These are phyloP conservation scores for Aspergillaceae sp. DNA, from an alignment of 2,329 filamentous ascomycete species.

Conservation along the genomic window DNA sequence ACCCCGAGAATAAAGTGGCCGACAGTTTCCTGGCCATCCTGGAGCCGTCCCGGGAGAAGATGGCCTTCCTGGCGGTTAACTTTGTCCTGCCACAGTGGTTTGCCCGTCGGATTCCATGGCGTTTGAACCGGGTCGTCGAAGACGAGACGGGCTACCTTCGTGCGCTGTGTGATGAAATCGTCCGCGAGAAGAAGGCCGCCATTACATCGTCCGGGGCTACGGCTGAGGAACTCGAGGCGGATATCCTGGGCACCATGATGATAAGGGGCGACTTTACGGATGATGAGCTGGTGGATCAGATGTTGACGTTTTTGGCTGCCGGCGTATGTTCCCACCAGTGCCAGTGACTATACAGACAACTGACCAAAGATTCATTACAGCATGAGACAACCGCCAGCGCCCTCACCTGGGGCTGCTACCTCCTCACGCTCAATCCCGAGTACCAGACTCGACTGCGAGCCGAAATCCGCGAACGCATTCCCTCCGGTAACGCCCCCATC, in stretches of 20 bases:
- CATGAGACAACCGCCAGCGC: slow-evolving; percentile 50
- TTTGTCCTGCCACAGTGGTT: slow-evolving; percentile 45
- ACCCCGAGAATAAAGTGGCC: slow-evolving; percentile 46
- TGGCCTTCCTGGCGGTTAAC: slow-evolving; percentile 36
- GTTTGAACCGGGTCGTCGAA: slow-evolving; percentile 22
- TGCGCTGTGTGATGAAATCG: slow-evolving; percentile 26
- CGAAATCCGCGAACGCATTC: slow-evolving; percentile 42
- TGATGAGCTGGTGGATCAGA: slow-evolving; percentile 33
- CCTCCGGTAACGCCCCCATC: slow-evolving; percentile 26
- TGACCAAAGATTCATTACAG: slow-evolving; percentile 13
- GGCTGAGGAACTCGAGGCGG: slow-evolving; percentile 26
- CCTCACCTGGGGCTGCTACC: slow-evolving; percentile 47
- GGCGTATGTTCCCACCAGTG: slow-evolving; percentile 16
- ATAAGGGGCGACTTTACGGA: slow-evolving; percentile 30
- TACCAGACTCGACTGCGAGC: slow-evolving; percentile 33
- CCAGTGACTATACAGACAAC: too few species aligned
- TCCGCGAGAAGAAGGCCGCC: slow-evolving; percentile 23
- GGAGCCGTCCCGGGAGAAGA: slow-evolving; percentile 36
- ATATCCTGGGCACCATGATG: slow-evolving; percentile 34
- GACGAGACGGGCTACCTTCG: slow-evolving; percentile 25
- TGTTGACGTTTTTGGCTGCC: slow-evolving; percentile 36
- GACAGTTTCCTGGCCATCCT: slow-evolving; percentile 46
- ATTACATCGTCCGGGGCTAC: slow-evolving; percentile 27
- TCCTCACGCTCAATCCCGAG: slow-evolving; percentile 44
- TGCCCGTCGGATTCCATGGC: slow-evolving; percentile 38